Evolutionary conservation across 352 stramenopile genomes (phyloP).

Genomic region (Lagenidium giganteum): DNA sequence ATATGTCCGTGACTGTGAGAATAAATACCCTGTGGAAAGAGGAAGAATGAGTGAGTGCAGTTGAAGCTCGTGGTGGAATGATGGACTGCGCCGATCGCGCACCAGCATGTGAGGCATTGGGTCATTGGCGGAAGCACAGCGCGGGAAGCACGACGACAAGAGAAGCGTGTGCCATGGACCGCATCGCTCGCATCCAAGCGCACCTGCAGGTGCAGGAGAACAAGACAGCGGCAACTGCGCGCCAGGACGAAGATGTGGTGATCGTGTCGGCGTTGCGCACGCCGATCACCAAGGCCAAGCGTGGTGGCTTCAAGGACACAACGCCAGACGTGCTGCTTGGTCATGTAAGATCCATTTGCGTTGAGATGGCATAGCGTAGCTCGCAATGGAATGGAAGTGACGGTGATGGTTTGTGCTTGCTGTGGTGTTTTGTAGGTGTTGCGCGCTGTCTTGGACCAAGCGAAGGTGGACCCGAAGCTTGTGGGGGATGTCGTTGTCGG

Average conservation of each 20-base stretch:
- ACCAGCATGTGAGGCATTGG: too few species aligned
- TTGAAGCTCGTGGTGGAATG: too few species aligned
- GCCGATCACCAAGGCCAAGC: slow-evolving; percentile 82
- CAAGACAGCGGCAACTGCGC: slow-evolving; percentile 9
- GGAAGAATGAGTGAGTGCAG: too few species aligned
- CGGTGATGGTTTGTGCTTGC: neutral
- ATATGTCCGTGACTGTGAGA: too few species aligned
- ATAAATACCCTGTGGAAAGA: too few species aligned
- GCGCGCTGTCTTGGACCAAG: slow-evolving; percentile 73
- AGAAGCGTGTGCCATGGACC: too few species aligned
- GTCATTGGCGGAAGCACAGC: too few species aligned
- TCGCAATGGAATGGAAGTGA: too few species aligned
- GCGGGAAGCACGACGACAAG: too few species aligned
- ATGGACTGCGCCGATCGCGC: too few species aligned
- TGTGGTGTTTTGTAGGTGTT: slow-evolving; percentile 36
- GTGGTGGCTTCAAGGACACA: slow-evolving; percentile 90
- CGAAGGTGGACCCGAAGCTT: slow-evolving; percentile 70
- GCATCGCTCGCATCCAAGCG: slow-evolving; percentile 67
- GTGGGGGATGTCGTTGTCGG: slow-evolving; percentile 81
- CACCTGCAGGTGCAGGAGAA: slow-evolving; percentile 52
- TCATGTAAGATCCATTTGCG: slow-evolving; percentile 31
- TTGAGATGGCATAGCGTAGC: too few species aligned
- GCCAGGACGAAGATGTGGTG: slow-evolving; percentile 73
- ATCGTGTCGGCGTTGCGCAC: slow-evolving; percentile 82
- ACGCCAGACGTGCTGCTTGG: slow-evolving; percentile 88